Conservation (phyloP, 768 basidiomycete genomes). For the Scleroderma citrinum region DNA sequence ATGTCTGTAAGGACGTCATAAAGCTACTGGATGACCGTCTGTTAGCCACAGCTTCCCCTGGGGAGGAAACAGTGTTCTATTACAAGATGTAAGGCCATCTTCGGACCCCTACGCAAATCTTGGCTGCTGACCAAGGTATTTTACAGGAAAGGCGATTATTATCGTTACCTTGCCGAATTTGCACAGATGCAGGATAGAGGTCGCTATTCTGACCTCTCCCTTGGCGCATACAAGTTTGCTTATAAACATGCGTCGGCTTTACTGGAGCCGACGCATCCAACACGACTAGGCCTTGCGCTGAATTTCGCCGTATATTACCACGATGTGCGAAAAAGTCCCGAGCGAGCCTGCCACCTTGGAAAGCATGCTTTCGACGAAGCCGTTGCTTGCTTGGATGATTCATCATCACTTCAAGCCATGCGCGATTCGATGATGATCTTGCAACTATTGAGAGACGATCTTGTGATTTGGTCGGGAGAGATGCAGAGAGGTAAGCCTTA, state of each 20-base stretch:
- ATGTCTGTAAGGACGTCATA: slow-evolving; percentile 76
- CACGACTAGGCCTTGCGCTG: slow-evolving; percentile 79
- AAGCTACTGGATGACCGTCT: slow-evolving; percentile 56
- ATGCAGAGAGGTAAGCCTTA: slow-evolving; percentile 40
- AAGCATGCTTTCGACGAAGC: slow-evolving; percentile 93
- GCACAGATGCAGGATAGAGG: slow-evolving; percentile 66
- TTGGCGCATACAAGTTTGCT: slow-evolving; percentile 80
- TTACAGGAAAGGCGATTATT: slow-evolving; percentile 81
- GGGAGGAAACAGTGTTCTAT: slow-evolving; percentile 87
- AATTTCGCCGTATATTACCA: slow-evolving; percentile 96
- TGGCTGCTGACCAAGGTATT: slow-evolving; percentile 7
- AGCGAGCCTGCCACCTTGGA: slow-evolving; percentile 81
- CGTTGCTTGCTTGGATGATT: slow-evolving; percentile 53
- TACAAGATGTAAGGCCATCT: slow-evolving; percentile 64
- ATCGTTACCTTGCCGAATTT: slow-evolving; percentile 86
- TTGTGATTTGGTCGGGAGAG: slow-evolving; percentile 81
- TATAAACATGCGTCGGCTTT: slow-evolving; percentile 76
- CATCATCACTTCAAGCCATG: slow-evolving; percentile 38
- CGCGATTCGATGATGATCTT: slow-evolving; percentile 79
- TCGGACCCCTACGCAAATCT: background rate
- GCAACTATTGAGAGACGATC: slow-evolving; percentile 78
- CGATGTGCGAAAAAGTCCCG: slow-evolving; percentile 78
- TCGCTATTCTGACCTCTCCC: slow-evolving; percentile 64
- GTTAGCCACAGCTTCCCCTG: slow-evolving; percentile 57
- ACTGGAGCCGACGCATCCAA: slow-evolving; percentile 76